Evolutionary conservation across 225 moss, liverwort and hornwort species (phyloP), one percentile per base, ranked within the genome.

Genomic region (Takakia lepidozioides): DNA sequence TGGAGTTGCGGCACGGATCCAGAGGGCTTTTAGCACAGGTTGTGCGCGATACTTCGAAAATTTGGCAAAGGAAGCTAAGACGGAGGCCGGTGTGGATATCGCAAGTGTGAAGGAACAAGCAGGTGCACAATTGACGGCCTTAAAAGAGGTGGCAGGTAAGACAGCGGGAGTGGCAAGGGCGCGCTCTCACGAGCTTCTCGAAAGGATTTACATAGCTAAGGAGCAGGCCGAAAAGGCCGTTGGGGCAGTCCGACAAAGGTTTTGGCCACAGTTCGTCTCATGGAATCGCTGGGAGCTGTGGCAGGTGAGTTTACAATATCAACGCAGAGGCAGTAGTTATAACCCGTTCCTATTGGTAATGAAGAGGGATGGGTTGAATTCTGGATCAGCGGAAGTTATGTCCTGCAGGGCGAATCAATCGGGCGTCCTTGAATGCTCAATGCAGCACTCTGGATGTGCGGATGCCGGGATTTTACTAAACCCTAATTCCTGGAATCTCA

Each of bases 271-370:
- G 32, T 90, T 90, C 47, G 67, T 75, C 39, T 71, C 80, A 11
- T 90, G 82, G 85, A 90, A 90, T 61, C 76, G 83, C 32, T 69
- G 39, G 64, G 74, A 83, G 67, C 71, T 72, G 35, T 90, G 89
- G 89, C 69, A 68, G 77, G 89, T 85, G 46, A 72, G 76, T 29
- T 20, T 21, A n/a, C n/a, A n/a, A n/a, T n/a, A n/a, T n/a, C n/a
- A n/a, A n/a, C n/a, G n/a, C n/a, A n/a, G n/a, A n/a, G n/a, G n/a
- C n/a, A n/a, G n/a, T n/a, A n/a, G n/a, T n/a, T n/a, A n/a, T n/a
- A n/a, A n/a, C n/a, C n/a, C n/a, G n/a, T n/a, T n/a, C n/a, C n/a
- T n/a, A n/a, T n/a, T n/a, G n/a, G n/a, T n/a, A n/a, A n/a, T n/a
- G n/a, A n/a, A n/a, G n/a, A n/a, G n/a, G n/a, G n/a, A n/a, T n/a